A percentile compares a stretch with the other conserved stretches of the same genome.
phyloP scores from a whole-genome alignment of 768 basidiomycete species.

The Psilocybe sp. region DNA sequence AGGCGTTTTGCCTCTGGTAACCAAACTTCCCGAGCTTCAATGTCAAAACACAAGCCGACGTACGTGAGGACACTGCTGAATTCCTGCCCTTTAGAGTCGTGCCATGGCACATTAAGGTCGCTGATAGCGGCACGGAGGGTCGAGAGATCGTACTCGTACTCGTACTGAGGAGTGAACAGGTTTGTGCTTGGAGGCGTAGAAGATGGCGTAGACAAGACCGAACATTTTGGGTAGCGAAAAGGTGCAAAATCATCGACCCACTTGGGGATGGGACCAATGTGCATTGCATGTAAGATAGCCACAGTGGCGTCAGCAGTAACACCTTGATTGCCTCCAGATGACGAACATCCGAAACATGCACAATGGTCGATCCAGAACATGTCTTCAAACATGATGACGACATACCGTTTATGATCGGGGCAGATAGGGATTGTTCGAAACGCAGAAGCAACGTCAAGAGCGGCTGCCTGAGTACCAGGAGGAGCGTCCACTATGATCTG shows the following conservation, averaged over 20 bases:
- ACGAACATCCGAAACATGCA: constrained; percentile 21
- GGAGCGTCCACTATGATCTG: constrained; percentile 25
- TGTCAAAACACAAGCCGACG: constrained; percentile 8
- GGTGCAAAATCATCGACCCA: constrained; percentile 27
- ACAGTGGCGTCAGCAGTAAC: constrained; percentile 24
- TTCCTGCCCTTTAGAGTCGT: constrained; percentile 4
- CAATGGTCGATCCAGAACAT: constrained; percentile 23
- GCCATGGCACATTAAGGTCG: constrained; percentile 5
- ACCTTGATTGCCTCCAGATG: constrained; percentile 24
- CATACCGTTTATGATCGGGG: constrained; percentile 21
- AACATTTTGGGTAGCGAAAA: constrained; percentile 11
- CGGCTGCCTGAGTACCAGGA: constrained; percentile 28
- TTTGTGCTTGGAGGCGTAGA: too few relatives aligned
- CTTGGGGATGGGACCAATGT: constrained; percentile 3
- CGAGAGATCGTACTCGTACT: constrained; percentile 20
- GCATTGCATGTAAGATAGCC: constrained; percentile 8
- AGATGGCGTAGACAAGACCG: neutral
- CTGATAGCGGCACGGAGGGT: constrained; percentile 2
- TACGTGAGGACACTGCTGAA: neutral
- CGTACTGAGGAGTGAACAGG: neutral
- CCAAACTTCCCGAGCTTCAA: neutral
- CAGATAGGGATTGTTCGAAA: constrained; percentile 27
- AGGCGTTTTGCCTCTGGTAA: constrained; percentile 26
- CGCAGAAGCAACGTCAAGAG: constrained; percentile 34
- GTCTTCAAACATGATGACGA: constrained; percentile 17